phyloP scores from a whole-genome alignment of 768 basidiomycete species.

The Mycena crocata region DNA sequence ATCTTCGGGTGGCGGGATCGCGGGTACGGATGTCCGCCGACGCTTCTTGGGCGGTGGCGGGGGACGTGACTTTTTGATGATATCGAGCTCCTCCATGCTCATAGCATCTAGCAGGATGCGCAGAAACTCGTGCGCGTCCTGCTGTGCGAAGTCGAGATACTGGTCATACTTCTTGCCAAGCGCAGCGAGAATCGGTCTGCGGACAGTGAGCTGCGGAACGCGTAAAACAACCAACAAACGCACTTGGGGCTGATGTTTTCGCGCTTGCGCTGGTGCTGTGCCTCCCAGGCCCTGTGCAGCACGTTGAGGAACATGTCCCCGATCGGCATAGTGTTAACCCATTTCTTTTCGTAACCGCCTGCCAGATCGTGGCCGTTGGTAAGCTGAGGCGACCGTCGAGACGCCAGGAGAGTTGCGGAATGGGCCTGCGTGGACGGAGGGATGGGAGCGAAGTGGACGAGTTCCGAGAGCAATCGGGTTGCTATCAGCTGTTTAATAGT shows the following conservation, averaged over 20 bases:
- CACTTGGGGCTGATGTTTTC: conserved; percentile 77
- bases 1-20: conserved; percentile 51
- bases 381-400: conserved; percentile 72
- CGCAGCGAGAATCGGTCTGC: conserved; percentile 70
- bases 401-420: conserved; percentile 52
- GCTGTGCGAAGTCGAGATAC: conserved; percentile 94
- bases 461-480: conserved; percentile 68
- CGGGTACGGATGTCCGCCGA: conserved; percentile 40
- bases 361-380: conserved; percentile 73
- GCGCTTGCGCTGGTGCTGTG: conserved; percentile 62
- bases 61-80: conserved; percentile 81
- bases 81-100: conserved; percentile 95
- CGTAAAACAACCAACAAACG: conserved; percentile 39
- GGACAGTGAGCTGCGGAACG: conserved; percentile 13
- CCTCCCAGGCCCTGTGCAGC: conserved; percentile 72
- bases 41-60: conserved; percentile 57
- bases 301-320: conserved; percentile 75
- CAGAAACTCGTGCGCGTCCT: conserved; percentile 95
- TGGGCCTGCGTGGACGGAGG: conserved; percentile 54
- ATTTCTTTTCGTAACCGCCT: conserved; percentile 61
- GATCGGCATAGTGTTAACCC: conserved; percentile 73
- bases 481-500: conserved; percentile 69
- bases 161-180: conserved; percentile 92
- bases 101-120: conserved; percentile 91
- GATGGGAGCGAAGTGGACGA: conserved; percentile 66